Evolutionary conservation across 441 rosid species (phyloP).

Genomic region (Erodium moschatum): DNA sequence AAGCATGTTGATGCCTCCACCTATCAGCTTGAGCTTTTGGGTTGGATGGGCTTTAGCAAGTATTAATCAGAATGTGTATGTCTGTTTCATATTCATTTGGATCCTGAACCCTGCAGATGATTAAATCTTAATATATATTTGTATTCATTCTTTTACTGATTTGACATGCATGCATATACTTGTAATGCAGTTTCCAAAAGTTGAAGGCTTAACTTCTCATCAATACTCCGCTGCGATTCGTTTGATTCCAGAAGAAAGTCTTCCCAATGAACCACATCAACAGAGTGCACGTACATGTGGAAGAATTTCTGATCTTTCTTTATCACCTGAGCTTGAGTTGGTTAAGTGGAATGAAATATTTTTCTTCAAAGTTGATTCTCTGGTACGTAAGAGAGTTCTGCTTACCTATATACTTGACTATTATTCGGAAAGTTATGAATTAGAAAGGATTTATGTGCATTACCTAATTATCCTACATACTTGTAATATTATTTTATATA

Average conservation of each 20-base stretch:
- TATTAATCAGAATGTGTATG: no score
- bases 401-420: not conserved
- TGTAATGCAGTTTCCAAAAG: slow-evolving; percentile 48
- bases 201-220: slow-evolving; percentile 52
- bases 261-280: slow-evolving; percentile 45
- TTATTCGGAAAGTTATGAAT: not conserved
- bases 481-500: no score
- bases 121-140: not conserved
- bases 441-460: not conserved
- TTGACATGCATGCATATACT: slow-evolving; percentile 8
- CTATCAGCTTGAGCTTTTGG: no score
- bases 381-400: slow-evolving; percentile 34
- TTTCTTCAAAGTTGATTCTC: slow-evolving; percentile 77
- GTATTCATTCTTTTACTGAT: not conserved
- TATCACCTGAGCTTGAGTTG: slow-evolving; percentile 47
- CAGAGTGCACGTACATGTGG: slow-evolving; percentile 94
- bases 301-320: slow-evolving; percentile 36
- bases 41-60: no score
- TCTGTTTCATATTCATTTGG: no score
- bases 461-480: not conserved
- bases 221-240: slow-evolving; percentile 56
- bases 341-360: slow-evolving; percentile 84
- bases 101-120: not conserved
- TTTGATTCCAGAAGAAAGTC: slow-evolving; percentile 44
- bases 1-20: no score